phyloP scores from a whole-genome alignment of 2,329 filamentous ascomycete species.

The Xylaria sp. region DNA sequence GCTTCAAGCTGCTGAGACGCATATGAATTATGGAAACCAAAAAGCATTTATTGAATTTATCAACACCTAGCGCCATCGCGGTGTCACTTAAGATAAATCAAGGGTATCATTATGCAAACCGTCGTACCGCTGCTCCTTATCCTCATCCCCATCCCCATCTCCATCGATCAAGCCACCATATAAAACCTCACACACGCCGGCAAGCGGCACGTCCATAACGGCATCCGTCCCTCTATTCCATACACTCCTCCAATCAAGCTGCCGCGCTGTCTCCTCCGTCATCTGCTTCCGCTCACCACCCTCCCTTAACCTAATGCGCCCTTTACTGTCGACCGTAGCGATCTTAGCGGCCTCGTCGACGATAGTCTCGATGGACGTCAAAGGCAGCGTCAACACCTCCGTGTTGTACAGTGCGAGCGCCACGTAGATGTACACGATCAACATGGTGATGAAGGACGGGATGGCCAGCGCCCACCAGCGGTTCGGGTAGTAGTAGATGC shows the following conservation, averaged over 20 bases:
- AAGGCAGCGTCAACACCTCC: constrained; percentile 83
- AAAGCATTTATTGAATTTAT: neutral
- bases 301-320: constrained; percentile 56
- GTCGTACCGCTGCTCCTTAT: constrained; percentile 32
- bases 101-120: constrained; percentile 33
- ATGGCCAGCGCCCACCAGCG: constrained; percentile 97
- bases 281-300: constrained; percentile 55
- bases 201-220: constrained; percentile 95
- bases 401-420: constrained; percentile 92
- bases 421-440: constrained; percentile 91
- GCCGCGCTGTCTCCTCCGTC: constrained; percentile 47
- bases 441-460: constrained; percentile 88
- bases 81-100: constrained; percentile 14
- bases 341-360: constrained; percentile 91
- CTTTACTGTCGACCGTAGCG: constrained; percentile 81
- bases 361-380: constrained; percentile 85
- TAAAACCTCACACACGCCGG: constrained; percentile 92
- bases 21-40: neutral
- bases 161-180: constrained; percentile 72
- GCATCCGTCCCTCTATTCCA: constrained; percentile 97
- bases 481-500: constrained; percentile 96
- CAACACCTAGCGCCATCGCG: constrained; percentile 19
- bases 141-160: constrained; percentile 42
- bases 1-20: neutral
- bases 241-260: constrained; percentile 78